Conservation (phyloP, 176 grass and related monocot genomes). For the Tillandsia leiboldiana region DNA sequence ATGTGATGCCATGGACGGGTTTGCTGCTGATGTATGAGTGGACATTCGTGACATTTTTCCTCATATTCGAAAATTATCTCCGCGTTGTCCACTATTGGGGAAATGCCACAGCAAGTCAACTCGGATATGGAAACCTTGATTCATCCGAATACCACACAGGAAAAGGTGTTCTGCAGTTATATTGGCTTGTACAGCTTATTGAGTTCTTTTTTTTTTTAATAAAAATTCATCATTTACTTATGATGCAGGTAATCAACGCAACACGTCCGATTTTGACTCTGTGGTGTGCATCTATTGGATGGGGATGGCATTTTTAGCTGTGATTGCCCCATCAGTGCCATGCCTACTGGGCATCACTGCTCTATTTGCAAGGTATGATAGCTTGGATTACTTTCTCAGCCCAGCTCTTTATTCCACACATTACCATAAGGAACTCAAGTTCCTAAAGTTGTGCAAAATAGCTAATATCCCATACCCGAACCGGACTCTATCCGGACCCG, state of each 20-base stretch:
- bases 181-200: slow-evolving; percentile 9
- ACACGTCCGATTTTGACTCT: slow-evolving; percentile 39
- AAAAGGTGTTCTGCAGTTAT: slow-evolving; percentile 51
- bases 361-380: slow-evolving; percentile 71
- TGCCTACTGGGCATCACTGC: slow-evolving; percentile 63
- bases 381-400: neutral
- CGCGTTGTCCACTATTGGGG: slow-evolving; percentile 56
- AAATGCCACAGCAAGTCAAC: slow-evolving; percentile 41
- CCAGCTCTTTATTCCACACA: neutral
- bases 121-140: slow-evolving; percentile 21
- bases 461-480: too few species aligned
- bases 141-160: slow-evolving; percentile 41
- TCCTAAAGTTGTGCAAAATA: neutral
- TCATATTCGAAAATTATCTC: slow-evolving; percentile 65
- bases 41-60: slow-evolving; percentile 62
- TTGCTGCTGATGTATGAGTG: slow-evolving; percentile 73
- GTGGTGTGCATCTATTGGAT: slow-evolving; percentile 50
- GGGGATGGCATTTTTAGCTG: slow-evolving; percentile 57
- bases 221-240: neutral
- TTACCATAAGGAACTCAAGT: neutral
- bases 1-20: slow-evolving; percentile 83
- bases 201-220: too few species aligned
- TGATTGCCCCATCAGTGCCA: slow-evolving; percentile 43
- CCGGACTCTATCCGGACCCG: too few species aligned
- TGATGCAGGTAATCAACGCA: slow-evolving; percentile 54